Base-by-base conservation (phyloP, 805 yeast species). In the Groenewaldozyma tartarivorans region DNA sequence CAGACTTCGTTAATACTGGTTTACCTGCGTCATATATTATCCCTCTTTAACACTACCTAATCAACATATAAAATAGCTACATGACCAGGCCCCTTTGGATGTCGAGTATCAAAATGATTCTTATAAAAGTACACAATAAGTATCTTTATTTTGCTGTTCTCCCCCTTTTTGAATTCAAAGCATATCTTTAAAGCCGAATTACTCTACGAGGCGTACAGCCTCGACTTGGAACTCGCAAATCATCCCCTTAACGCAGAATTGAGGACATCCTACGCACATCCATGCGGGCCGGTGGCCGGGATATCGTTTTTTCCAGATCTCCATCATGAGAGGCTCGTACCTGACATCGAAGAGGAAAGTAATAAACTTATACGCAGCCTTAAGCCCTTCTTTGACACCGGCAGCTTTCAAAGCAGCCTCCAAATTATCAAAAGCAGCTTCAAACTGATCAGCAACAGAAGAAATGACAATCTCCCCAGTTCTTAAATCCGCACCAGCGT, bases 141-240 rank as follows among this genome's bases (percentile, higher is more conserved):
- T n/a, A n/a, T n/a, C n/a, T n/a, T n/a, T n/a, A n/a, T n/a, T n/a
- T n/a, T n/a, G n/a, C n/a, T n/a, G n/a, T n/a, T n/a, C n/a, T n/a
- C n/a, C n/a, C n/a, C n/a, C n/a, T n/a, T n/a, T n/a, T n/a, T n/a
- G n/a, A n/a, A n/a, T n/a, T n/a, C n/a, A n/a, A n/a, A n/a, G n/a
- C n/a, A n/a, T n/a, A n/a, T n/a, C n/a, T n/a, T n/a, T n/a, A n/a
- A n/a, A n/a, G n/a, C n/a, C n/a, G n/a, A n/a, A n/a, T n/a, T n/a
- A n/a, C n/a, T n/a, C n/a, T n/a, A n/a, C n/a, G n/a, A n/a, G n/a
- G 17, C 16, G 20, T 13, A 34, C 36, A 17, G 36, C 36, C 21
- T 34, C 36, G 7, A 24, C 36, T 34, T 34, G 36, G 21, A 34
- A 34, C 36, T 34, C 36, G 27, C 36, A 34, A 9, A 34, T n/a